Percentiles rank a stretch among this genome's conserved stretches.
phyloP scores from a whole-genome alignment of 2,329 filamentous ascomycete species.

The Pseudocercospora ulei region DNA sequence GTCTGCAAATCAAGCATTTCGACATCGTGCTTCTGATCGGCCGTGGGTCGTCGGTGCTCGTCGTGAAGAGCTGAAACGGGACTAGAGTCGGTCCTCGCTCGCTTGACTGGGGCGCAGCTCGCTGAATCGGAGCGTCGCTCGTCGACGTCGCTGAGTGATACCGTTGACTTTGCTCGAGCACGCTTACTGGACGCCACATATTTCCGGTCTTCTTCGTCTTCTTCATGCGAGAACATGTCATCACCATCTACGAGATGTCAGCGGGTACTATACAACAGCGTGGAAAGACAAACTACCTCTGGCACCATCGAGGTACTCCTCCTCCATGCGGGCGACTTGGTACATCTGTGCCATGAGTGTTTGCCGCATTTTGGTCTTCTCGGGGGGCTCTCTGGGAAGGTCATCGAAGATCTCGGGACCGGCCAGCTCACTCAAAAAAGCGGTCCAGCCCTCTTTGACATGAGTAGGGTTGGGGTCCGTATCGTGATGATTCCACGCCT shows the following conservation, averaged over 20 bases:
- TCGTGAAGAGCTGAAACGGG: not conserved
- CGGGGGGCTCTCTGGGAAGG: conserved; percentile 19
- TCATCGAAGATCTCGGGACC: conserved; percentile 26
- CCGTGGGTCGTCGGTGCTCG: not conserved
- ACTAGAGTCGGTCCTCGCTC: conserved; percentile 10
- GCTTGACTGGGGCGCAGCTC: conserved; percentile 14
- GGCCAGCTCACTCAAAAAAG: conserved; percentile 27
- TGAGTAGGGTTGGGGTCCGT: conserved; percentile 25
- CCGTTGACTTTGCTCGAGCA: conserved; percentile 6
- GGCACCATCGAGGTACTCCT: conserved; percentile 13
- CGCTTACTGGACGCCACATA: conserved; percentile 12
- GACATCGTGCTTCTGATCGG: conserved; percentile 9
- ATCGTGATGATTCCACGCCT: conserved; percentile 26
- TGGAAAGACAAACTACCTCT: conserved; percentile 16
- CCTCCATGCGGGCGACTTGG: conserved; percentile 19
- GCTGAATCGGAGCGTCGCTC: conserved; percentile 17
- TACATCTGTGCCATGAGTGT: conserved; percentile 21
- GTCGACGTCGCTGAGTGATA: conserved; percentile 9
- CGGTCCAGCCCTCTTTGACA: conserved; percentile 27
- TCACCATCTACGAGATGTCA: conserved; percentile 18
- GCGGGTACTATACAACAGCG: not conserved
- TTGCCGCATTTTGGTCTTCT: conserved; percentile 15
- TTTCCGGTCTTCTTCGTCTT: conserved; percentile 18
- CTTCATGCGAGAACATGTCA: conserved; percentile 13
- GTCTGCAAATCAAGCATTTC: conserved; percentile 9